phyloP scores from a whole-genome alignment of 1,284 basidiomycete genomes.

The Mrakiaceae sp. region DNA sequence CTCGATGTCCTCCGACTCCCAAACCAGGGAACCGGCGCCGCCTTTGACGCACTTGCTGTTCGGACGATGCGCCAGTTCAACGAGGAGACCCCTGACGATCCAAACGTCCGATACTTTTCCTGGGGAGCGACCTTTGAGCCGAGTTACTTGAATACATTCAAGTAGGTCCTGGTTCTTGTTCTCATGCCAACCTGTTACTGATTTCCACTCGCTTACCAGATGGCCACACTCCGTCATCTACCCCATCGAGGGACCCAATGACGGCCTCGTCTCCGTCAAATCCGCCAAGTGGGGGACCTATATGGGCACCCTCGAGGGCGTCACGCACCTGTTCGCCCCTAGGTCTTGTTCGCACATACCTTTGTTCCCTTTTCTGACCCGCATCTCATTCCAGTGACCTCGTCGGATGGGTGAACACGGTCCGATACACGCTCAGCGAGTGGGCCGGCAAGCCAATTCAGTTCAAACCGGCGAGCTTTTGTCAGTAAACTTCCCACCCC shows the following conservation, averaged over 20 bases:
- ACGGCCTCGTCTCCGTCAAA: slow-evolving; percentile 73
- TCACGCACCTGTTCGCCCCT: slow-evolving; percentile 65
- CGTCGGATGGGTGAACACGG: slow-evolving; percentile 40
- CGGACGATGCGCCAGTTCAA: slow-evolving; percentile 82
- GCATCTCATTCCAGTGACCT: slow-evolving; percentile 15
- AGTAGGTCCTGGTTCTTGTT: slow-evolving; percentile 36
- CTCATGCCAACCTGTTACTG: slow-evolving; percentile 14
- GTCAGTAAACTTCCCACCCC: slow-evolving; percentile 28
- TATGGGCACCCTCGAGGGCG: slow-evolving; percentile 65
- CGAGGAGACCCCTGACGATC: slow-evolving; percentile 62
- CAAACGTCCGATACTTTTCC: slow-evolving; percentile 72
- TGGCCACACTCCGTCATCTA: slow-evolving; percentile 73
- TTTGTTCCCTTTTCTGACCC: not conserved
- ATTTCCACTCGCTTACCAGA: slow-evolving; percentile 29
- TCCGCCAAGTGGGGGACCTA: slow-evolving; percentile 64
- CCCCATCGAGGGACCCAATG: slow-evolving; percentile 83
- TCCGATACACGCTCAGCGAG: slow-evolving; percentile 70
- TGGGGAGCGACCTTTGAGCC: slow-evolving; percentile 87
- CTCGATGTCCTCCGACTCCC: slow-evolving; percentile 59
- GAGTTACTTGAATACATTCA: slow-evolving; percentile 77
- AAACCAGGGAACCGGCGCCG: slow-evolving; percentile 77
- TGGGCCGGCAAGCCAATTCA: slow-evolving; percentile 77
- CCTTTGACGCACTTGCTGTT: slow-evolving; percentile 77
- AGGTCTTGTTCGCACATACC: not conserved
- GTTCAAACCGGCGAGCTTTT: slow-evolving; percentile 80